A percentile compares a stretch with the other conserved stretches of the same genome.
These are phyloP conservation scores for Purshia tridentata DNA, from an alignment of 306 rosid species.

Conservation along the genomic window DNA sequence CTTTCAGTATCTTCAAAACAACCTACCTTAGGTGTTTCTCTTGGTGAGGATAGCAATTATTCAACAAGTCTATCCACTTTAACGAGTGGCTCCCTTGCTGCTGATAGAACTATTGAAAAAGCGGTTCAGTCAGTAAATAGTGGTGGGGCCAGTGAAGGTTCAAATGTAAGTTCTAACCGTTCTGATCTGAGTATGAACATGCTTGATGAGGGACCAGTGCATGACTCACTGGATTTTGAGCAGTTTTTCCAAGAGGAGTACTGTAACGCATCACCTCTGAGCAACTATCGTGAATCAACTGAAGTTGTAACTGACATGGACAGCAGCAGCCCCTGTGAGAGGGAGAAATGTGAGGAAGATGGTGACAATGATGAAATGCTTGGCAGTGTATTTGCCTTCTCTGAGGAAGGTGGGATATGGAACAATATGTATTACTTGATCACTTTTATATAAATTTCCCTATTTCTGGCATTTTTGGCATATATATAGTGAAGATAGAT, in stretches of 20 bases:
- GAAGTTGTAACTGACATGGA: constrained; percentile 64
- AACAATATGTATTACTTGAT: constrained; percentile 4
- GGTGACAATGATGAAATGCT: constrained; percentile 74
- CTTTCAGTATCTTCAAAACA: constrained; percentile 37
- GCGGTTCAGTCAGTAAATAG: constrained; percentile 46
- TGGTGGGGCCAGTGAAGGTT: constrained; percentile 43
- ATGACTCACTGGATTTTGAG: constrained; percentile 60
- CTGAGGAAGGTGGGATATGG: constrained; percentile 72
- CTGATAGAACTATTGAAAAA: constrained; percentile 41
- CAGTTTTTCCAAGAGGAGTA: constrained; percentile 77
- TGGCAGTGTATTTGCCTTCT: constrained; percentile 83
- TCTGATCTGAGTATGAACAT: constrained; percentile 63
- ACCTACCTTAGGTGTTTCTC: constrained; percentile 36
- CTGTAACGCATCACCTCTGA: constrained; percentile 53
- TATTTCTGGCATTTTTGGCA: constrained; percentile 20
- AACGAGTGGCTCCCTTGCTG: constrained; percentile 40
- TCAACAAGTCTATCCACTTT: constrained; percentile 32
- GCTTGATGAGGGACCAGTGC: constrained; percentile 56
- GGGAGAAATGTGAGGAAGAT: constrained; percentile 77
- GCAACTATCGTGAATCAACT: constrained; percentile 45
- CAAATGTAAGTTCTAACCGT: constrained; percentile 57
- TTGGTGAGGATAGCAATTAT: constrained; percentile 28
- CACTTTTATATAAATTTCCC: constrained; percentile 9
- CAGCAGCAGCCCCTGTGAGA: constrained; percentile 62
- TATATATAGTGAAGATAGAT: constrained; percentile 1